Evolutionary conservation across 2,329 filamentous ascomycete genomes (phyloP).

Genomic region (Hyphodiscus sp.): DNA sequence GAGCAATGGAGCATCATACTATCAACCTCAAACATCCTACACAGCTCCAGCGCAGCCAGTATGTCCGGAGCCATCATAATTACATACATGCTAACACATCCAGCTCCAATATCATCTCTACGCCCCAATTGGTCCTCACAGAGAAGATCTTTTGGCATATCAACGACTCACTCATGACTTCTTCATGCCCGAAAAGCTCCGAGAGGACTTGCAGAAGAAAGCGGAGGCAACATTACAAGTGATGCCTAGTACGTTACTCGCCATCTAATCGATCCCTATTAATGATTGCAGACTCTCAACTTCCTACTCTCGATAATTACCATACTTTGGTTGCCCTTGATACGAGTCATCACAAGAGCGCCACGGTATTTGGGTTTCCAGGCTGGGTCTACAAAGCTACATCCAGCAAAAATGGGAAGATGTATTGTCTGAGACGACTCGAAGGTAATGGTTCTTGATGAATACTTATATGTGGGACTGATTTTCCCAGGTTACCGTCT

Average conservation of each 20-base stretch:
- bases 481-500: constrained; percentile 62
- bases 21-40: constrained; percentile 49
- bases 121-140: constrained; percentile 75
- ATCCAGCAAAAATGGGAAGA: constrained; percentile 79
- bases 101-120: constrained; percentile 89
- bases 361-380: constrained; percentile 74
- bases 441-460: constrained; percentile 49
- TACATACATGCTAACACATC: constrained; percentile 7
- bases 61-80: constrained; percentile 23
- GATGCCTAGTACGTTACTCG: constrained; percentile 57
- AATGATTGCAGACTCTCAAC: constrained; percentile 48
- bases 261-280: constrained; percentile 4
- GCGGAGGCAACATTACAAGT: constrained; percentile 79
- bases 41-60: constrained; percentile 52
- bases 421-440: constrained; percentile 80
- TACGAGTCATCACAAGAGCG: constrained; percentile 70
- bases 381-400: constrained; percentile 96
- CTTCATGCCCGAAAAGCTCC: constrained; percentile 79
- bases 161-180: constrained; percentile 86
- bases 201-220: constrained; percentile 86
- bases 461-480: constrained; percentile 12
- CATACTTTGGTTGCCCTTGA: constrained; percentile 90
- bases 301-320: constrained; percentile 79
- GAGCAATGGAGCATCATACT: constrained; percentile 57
- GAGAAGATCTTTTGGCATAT: constrained; percentile 74